Evolutionary conservation across 352 stramenopile species (phyloP).

Genomic region (Phytophthora niederhauseri): DNA sequence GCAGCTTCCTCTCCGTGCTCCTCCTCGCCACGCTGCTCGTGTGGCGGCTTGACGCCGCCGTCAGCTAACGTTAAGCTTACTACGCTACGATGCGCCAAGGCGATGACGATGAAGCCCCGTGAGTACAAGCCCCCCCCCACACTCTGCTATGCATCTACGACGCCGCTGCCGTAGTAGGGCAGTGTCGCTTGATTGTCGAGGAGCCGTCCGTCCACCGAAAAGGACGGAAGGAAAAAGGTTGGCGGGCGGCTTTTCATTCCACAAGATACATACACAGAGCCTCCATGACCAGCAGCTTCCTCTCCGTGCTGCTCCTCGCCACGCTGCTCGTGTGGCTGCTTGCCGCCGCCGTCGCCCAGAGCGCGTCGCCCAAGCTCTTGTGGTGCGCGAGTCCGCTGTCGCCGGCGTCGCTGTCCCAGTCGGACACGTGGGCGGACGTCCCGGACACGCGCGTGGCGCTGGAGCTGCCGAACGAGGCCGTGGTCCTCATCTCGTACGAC

Average conservation of each 20-base stretch:
- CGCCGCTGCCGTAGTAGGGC: too few species aligned
- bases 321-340: slow-evolving; percentile 6
- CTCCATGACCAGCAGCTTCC: neutral
- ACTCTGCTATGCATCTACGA: too few species aligned
- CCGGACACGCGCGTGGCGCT: slow-evolving; percentile 52
- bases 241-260: slow-evolving; percentile 29
- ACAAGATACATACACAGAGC: neutral
- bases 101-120: too few species aligned
- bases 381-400: slow-evolving; percentile 69
- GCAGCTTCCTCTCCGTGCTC: slow-evolving; percentile 1
- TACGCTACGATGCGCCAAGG: too few species aligned
- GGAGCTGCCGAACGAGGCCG: slow-evolving; percentile 61
- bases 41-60: slow-evolving; percentile 1
- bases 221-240: slow-evolving; percentile 12
- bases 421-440: slow-evolving; percentile 61
- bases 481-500: slow-evolving; percentile 76
- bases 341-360: slow-evolving; percentile 9
- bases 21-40: slow-evolving; percentile 5
- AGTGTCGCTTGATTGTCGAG: too few species aligned
- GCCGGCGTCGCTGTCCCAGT: slow-evolving; percentile 29
- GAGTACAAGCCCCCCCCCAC: too few species aligned
- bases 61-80: too few species aligned
- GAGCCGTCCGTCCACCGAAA: too few species aligned
- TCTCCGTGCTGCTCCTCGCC: slow-evolving; percentile 6
- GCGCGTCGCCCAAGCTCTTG: slow-evolving; percentile 54